Evolutionary conservation across 257 asterid genomes (phyloP).

Genomic region (Petunia secreta): DNA sequence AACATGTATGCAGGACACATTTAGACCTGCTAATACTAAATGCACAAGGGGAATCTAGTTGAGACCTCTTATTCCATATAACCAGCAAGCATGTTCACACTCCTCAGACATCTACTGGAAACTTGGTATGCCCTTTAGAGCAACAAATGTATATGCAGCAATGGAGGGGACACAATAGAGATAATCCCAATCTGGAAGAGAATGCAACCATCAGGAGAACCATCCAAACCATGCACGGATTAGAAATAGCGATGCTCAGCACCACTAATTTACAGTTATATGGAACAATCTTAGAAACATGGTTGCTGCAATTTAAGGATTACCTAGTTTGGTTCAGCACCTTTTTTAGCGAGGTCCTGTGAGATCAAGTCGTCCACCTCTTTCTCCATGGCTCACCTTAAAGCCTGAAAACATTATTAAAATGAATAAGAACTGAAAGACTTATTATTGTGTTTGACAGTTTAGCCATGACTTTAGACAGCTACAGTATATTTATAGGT

Average conservation of each 20-base stretch:
- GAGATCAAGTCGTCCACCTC: no score
- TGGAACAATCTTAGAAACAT: no score
- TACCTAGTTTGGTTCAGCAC: no score
- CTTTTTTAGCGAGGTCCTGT: no score
- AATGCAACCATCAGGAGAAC: neutral
- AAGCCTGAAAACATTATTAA: no score
- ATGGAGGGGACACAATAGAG: neutral
- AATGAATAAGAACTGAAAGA: no score
- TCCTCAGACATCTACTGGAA: neutral
- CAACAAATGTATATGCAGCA: neutral
- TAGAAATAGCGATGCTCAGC: neutral
- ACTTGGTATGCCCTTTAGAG: neutral
- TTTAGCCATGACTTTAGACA: no score
- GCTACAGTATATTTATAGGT: no score
- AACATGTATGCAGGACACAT: conserved; percentile 19
- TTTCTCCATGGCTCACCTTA: no score
- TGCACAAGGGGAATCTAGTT: neutral
- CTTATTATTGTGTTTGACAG: no score
- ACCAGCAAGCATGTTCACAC: neutral
- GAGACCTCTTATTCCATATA: neutral
- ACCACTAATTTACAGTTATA: neutral
- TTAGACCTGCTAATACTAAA: neutral
- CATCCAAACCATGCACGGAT: neutral
- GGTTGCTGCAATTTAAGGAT: no score
- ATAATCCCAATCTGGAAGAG: neutral